Evolutionary conservation across 169 alveolate species (phyloP), one percentile per base, ranked within the genome.

Genomic region (Plasmodium blacklocki): DNA sequence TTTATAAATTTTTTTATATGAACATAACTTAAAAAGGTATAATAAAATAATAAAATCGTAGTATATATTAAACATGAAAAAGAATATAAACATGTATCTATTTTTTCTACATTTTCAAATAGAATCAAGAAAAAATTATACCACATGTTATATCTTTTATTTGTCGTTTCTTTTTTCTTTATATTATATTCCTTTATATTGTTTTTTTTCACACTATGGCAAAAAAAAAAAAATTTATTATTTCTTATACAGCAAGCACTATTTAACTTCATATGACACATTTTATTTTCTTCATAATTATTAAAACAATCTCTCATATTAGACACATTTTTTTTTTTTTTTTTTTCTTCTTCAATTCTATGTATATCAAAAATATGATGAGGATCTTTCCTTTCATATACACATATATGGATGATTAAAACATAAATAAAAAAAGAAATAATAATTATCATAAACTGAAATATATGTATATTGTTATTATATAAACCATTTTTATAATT

Each of bases 401-500:
- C 66, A 71, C 63, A 80, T 43, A 80, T 67, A 68, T 67, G 70
- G 29, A 71, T 80, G 50, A 80, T 68, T 56, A 80, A 52, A 1
- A 71, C 70, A 21, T 80, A 80, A 71, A 80, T n/a, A 7, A 54
- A 67, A 80, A 80, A 68, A 18, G 49, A 58, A n/a, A 80, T 15
- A 5, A 18, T 60, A 67, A 68, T 80, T 39, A 80, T 26, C 14
- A 56, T 58, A 67, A 29, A 80, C 52, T 80, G 90, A 80, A 56
- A 66, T 62, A 52, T 67, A 52, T 80, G 90, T 8, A 80, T 71
- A 56, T 80, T 80, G n/a, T 15, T 21, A 72, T 80, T 80, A 47
- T 80, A 80, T 52, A 80, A 32, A 54, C 62, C 80, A 70, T 80
- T 80, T 49, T 67, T 80, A 62, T 68, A 49, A 39, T 80, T 62